A percentile compares a stretch with the other conserved stretches of the same genome.
phyloP scores from a whole-genome alignment of 345 rosid genomes.

The Populus alba region DNA sequence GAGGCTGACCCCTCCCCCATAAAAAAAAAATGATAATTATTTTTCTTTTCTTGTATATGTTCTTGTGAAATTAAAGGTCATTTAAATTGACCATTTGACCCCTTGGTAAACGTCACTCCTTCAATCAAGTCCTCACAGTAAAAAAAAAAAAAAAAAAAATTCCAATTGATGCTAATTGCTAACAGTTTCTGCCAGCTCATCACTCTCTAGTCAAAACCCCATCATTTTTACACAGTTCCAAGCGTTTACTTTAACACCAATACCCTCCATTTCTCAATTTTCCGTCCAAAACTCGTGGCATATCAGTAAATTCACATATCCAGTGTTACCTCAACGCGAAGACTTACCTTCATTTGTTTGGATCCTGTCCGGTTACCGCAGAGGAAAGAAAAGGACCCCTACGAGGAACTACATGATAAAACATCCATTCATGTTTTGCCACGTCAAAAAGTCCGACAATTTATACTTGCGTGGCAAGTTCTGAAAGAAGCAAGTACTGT shows the following conservation, averaged over 20 bases:
- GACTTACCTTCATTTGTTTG: neutral
- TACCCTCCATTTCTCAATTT: neutral
- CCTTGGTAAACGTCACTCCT: neutral
- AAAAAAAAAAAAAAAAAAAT: neutral
- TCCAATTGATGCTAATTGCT: neutral
- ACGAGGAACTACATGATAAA: neutral
- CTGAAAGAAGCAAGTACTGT: neutral
- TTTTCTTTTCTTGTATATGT: too few species aligned
- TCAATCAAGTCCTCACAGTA: neutral
- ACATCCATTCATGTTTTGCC: neutral
- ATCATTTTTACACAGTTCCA: neutral
- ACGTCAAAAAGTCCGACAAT: neutral
- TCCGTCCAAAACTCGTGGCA: neutral
- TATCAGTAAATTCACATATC: neutral
- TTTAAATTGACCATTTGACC: neutral
- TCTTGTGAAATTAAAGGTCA: neutral
- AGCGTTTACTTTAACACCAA: neutral
- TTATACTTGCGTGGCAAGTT: slow-evolving; percentile 2
- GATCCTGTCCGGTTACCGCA: neutral
- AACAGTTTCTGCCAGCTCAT: neutral
- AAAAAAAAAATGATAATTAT: too few species aligned
- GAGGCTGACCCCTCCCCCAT: neutral
- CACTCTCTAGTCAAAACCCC: neutral
- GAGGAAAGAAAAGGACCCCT: neutral
- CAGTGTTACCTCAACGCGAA: neutral